Evolutionary conservation across 805 yeast genomes (phyloP).

Genomic region (Saturnispora zaruensis): DNA sequence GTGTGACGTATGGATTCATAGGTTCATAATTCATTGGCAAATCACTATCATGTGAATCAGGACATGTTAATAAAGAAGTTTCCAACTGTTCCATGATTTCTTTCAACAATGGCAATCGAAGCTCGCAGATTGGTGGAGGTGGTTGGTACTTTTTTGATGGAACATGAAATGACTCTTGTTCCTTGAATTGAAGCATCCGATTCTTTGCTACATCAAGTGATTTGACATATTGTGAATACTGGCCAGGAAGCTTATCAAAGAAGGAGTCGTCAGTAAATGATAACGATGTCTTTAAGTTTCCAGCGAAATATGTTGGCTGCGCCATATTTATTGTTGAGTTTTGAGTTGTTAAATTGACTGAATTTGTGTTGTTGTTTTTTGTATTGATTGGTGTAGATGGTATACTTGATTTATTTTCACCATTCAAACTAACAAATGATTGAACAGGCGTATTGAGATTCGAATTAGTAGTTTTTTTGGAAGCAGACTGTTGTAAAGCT

Average conservation of each 20-base stretch:
- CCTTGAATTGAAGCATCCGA: conserved; percentile 17
- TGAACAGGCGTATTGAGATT: neutral
- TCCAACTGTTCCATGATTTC: conserved; percentile 55
- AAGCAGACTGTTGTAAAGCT: neutral
- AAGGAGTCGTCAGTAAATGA: conserved; percentile 14
- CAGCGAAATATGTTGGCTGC: conserved; percentile 3
- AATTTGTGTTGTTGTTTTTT: neutral
- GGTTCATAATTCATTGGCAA: conserved; percentile 69
- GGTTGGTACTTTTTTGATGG: conserved; percentile 5
- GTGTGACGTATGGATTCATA: conserved; percentile 78
- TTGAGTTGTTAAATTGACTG: neutral
- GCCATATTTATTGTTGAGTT: neutral
- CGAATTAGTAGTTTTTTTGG: neutral
- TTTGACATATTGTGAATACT: conserved; percentile 20
- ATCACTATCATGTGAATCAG: conserved; percentile 89
- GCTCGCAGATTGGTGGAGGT: conserved; percentile 25
- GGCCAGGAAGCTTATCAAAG: conserved; percentile 22
- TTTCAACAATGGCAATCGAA: conserved; percentile 45
- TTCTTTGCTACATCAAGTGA: conserved; percentile 28
- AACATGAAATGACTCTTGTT: conserved; percentile 9
- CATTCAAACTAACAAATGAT: neutral
- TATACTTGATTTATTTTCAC: neutral
- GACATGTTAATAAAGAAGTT: conserved; percentile 77
- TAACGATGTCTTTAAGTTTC: neutral
- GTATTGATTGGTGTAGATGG: neutral